Base-by-base conservation (phyloP, 2,329 filamentous ascomycete species). In the Dendryphion nanum region DNA sequence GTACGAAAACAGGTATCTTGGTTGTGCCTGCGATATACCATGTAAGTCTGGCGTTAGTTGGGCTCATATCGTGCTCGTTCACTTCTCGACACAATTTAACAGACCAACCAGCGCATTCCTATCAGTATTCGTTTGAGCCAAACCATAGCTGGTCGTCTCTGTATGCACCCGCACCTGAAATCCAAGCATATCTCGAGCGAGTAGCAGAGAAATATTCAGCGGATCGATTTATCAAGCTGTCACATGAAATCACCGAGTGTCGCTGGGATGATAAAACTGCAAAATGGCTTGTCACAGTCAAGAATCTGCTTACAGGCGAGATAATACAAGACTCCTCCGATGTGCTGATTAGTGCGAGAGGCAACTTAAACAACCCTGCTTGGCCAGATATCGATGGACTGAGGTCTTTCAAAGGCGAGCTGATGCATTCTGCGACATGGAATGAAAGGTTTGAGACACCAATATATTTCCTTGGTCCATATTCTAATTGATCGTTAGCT, bases 51-150 rank as follows among this genome's bases (percentile, higher is more conserved):
- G n/a, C n/a, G n/a, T n/a, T n/a, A n/a, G n/a, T n/a, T n/a, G n/a
- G n/a, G n/a, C n/a, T n/a, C n/a, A n/a, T n/a, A n/a, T n/a, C n/a
- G n/a, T n/a, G n/a, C n/a, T n/a, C n/a, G n/a, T n/a, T n/a, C n/a
- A n/a, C n/a, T n/a, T n/a, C n/a, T n/a, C n/a, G n/a, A n/a, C n/a
- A n/a, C n/a, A n/a, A 26, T 10, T 26, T 26, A 8, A 13, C 10
- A 14, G 15, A 3, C 33, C 4, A 15, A 19, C 8, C 32, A 61
- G 57, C 64, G 30, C 65, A 70, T 41, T 68, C 66, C 0, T 71
- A 70, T 38, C 67, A 70, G 47, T 71, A 64, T 42, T 63, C 64
- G 1, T 71, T 71, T 44, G 67, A 67, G 35, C 67, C 67, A 1
- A 70, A 69, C 31, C 61, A 48, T 5, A 54, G 65, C 28, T 71